Evolutionary conservation across 1,284 basidiomycete genomes (phyloP).

Genomic region (Clitocybe nebularis): DNA sequence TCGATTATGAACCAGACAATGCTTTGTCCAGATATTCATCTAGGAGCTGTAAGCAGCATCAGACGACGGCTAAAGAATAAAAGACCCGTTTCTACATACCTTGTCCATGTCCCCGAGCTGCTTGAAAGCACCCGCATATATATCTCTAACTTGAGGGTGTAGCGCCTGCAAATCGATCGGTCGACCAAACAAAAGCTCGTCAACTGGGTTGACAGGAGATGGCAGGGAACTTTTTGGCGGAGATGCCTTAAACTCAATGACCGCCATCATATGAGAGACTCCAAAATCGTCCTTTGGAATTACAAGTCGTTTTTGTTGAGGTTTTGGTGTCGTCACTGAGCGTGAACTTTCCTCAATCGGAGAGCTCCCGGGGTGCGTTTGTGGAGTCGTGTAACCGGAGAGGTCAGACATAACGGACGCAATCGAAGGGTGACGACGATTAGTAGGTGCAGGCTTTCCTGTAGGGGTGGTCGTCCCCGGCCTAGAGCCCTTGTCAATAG

Average conservation of each 20-base stretch:
- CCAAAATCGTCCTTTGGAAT: slow-evolving; percentile 83
- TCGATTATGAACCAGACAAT: slow-evolving; percentile 2
- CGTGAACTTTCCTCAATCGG: slow-evolving; percentile 23
- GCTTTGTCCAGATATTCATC: slow-evolving; percentile 4
- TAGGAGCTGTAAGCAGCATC: not conserved
- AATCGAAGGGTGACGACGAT: slow-evolving; percentile 55
- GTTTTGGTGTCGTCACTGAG: slow-evolving; percentile 27
- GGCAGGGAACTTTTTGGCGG: slow-evolving; percentile 31
- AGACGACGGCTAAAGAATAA: not conserved
- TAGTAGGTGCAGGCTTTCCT: slow-evolving; percentile 23
- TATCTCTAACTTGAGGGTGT: slow-evolving; percentile 69
- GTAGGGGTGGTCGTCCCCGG: slow-evolving; percentile 38
- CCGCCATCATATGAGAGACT: slow-evolving; percentile 74
- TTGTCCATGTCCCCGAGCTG: slow-evolving; percentile 79
- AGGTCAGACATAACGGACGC: slow-evolving; percentile 63
- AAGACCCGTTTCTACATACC: slow-evolving; percentile 32
- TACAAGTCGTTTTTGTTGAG: slow-evolving; percentile 38
- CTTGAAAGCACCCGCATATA: slow-evolving; percentile 68
- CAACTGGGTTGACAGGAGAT: slow-evolving; percentile 58
- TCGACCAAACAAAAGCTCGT: slow-evolving; percentile 70
- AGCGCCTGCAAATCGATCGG: slow-evolving; percentile 57
- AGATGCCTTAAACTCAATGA: slow-evolving; percentile 68
- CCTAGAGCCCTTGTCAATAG: slow-evolving; percentile 16
- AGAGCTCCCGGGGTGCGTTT: slow-evolving; percentile 29
- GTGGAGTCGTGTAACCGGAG: slow-evolving; percentile 52